Conservation (phyloP, 345 rosid species). For the Melaleuca alternifolia region DNA sequence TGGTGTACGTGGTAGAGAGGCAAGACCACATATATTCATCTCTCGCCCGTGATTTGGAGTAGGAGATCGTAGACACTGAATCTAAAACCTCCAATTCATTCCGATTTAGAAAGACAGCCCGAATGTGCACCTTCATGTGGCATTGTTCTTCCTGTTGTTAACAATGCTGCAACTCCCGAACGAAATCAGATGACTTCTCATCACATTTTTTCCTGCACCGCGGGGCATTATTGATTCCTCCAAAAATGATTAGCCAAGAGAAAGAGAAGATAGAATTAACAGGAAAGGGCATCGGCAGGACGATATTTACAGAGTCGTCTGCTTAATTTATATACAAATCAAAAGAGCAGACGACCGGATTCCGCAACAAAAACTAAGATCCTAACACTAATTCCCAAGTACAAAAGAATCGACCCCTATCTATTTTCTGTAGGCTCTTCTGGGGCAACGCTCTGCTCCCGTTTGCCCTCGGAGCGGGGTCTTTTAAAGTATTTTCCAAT, state of each 20-base stretch:
- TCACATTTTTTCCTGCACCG: background rate
- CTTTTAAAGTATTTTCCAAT: conserved; percentile 44
- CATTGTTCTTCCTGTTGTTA: background rate
- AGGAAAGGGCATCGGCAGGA: background rate
- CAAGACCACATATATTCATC: background rate
- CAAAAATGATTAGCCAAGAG: background rate
- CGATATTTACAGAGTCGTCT: background rate
- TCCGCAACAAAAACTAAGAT: background rate
- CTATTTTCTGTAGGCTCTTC: background rate
- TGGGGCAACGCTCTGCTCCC: conserved; percentile 25
- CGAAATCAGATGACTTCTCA: background rate
- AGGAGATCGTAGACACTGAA: background rate
- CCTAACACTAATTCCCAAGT: background rate
- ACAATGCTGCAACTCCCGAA: background rate
- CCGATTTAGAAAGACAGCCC: background rate
- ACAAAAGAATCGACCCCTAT: background rate
- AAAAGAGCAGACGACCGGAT: conserved; percentile 9
- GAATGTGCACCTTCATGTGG: background rate
- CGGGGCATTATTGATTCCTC: background rate
- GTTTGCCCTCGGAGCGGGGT: conserved; percentile 21
- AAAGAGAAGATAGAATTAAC: background rate
- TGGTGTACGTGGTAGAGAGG: background rate
- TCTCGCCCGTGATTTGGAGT: background rate
- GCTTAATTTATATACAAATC: conserved; percentile 21
- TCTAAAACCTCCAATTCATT: background rate